Evolutionary conservation across 2,329 filamentous ascomycete genomes (phyloP), one percentile per base, ranked within the genome.

Genomic region (Diaporthe sp.): DNA sequence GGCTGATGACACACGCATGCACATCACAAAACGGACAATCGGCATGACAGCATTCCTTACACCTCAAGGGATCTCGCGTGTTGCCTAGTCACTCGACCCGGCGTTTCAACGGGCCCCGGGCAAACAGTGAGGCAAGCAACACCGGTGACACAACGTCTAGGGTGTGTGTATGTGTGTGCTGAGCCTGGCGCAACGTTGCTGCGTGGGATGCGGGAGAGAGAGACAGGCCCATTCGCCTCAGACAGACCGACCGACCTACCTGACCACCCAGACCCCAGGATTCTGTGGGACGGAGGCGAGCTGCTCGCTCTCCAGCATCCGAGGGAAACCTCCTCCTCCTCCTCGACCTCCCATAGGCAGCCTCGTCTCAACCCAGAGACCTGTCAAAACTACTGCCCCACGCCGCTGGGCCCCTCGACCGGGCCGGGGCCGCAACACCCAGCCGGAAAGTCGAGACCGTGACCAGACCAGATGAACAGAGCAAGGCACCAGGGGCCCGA

Each of bases 11-110:
- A 70, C 39, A 62, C 34, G 5, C 61, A 62, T 15, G 46, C 13
- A 22, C 17, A 51, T 68, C 31, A 37, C 65, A 39, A 37, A 34
- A 34, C 22, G 31, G 65, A 6, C 46, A 51, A 37, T 39, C 22
- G 10, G 37, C 12, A 68, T 37, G 44, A 37, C 44, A 39, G 65
- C 34, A 70, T 55, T 25, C 65, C n/a, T 53, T 4, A 34, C 49
- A 13, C 31, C 34, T 28, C 34, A 44, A 25, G 65, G 34, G 37
- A 55, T 25, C 49, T 49, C 31, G 4, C 25, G 34, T 68, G 65
- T 25, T 68, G 46, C 65, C 65, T 68, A 53, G 65, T 70, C 65
- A 70, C 65, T 70, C 65, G 49, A 55, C 65, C 55, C 65, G 65
- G 65, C 65, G 49, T 70, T 70, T 70, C 65, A 55, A 70, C 25